A percentile compares a stretch with the other conserved stretches of the same genome.
These are phyloP conservation scores for Stemphylium lycopersici DNA, from an alignment of 2,329 filamentous ascomycete species.

Conservation along the genomic window DNA sequence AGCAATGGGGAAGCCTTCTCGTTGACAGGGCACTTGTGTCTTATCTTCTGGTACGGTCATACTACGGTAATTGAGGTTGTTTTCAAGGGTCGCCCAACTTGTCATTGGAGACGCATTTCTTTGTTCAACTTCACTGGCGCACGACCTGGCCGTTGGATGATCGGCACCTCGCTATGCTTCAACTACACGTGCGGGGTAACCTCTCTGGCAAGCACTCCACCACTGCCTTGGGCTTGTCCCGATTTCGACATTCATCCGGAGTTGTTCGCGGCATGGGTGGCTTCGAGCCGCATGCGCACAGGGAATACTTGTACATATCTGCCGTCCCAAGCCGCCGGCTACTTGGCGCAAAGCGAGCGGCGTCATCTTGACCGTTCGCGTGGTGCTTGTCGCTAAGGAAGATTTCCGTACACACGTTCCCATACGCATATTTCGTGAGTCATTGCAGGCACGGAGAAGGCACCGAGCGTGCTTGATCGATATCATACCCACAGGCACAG, in stretches of 20 bases:
- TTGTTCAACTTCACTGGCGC: constrained; percentile 14
- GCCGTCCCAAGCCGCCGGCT: constrained; percentile 11
- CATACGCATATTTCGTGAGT: neutral
- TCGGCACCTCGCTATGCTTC: constrained; percentile 10
- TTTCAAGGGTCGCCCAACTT: constrained; percentile 1
- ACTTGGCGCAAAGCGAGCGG: constrained; percentile 6
- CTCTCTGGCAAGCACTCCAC: constrained; percentile 5
- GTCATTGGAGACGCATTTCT: constrained; percentile 11
- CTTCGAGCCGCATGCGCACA: constrained; percentile 11
- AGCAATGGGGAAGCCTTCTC: constrained; percentile 8
- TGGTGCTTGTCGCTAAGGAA: neutral
- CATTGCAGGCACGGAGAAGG: neutral
- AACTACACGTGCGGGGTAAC: constrained; percentile 10
- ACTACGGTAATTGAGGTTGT: constrained; percentile 11
- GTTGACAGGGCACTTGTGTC: constrained; percentile 4
- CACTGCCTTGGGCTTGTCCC: constrained; percentile 6
- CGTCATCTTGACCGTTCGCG: constrained; percentile 4
- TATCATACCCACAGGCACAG: neutral
- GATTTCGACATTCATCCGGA: constrained; percentile 7
- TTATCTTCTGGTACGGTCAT: constrained; percentile 13
- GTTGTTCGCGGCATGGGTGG: constrained; percentile 5
- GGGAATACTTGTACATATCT: neutral
- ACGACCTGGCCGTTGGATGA: constrained; percentile 8
- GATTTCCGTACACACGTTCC: neutral
- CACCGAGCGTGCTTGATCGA: neutral